These are phyloP conservation scores for Cytospora paraplurivora DNA, from an alignment of 2,329 filamentous ascomycete species.

Conservation along the genomic window DNA sequence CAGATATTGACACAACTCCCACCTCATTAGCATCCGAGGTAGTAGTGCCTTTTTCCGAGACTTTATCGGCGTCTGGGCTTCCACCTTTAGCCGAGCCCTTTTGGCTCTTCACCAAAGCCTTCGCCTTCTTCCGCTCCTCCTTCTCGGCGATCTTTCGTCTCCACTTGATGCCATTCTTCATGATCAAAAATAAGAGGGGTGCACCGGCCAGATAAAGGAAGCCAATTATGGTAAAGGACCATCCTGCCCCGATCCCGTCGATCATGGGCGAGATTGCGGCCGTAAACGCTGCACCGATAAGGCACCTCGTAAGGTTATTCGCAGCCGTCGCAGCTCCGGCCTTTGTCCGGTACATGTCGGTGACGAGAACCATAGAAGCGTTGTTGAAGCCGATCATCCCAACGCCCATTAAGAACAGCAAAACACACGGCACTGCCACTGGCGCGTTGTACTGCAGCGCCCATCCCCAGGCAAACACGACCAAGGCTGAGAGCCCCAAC, in stretches of 20 bases:
- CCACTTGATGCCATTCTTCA: slow-evolving; percentile 48
- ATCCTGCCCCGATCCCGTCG: slow-evolving; percentile 51
- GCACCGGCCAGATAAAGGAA: slow-evolving; percentile 44
- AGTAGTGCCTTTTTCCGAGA: neutral
- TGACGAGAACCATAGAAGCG: slow-evolving; percentile 52
- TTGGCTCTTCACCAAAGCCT: slow-evolving; percentile 11
- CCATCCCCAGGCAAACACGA: slow-evolving; percentile 56
- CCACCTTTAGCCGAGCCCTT: neutral
- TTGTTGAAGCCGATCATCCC: slow-evolving; percentile 59
- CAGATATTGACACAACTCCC: neutral
- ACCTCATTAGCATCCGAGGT: neutral
- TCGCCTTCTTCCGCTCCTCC: slow-evolving; percentile 32
- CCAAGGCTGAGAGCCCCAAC: slow-evolving; percentile 50
- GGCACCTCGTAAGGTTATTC: slow-evolving; percentile 58
- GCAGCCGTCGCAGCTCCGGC: slow-evolving; percentile 58
- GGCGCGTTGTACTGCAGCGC: slow-evolving; percentile 45
- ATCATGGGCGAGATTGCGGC: slow-evolving; percentile 57
- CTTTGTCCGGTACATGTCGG: slow-evolving; percentile 57
- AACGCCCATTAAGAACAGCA: slow-evolving; percentile 50
- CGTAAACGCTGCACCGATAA: slow-evolving; percentile 55
- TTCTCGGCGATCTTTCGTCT: slow-evolving; percentile 40
- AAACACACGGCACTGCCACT: slow-evolving; percentile 49
- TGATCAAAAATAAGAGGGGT: slow-evolving; percentile 45
- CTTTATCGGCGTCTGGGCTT: neutral
- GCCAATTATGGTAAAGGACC: slow-evolving; percentile 53